Conservation (phyloP, 345 rosid species). For the Odontarrhena argentea region DNA sequence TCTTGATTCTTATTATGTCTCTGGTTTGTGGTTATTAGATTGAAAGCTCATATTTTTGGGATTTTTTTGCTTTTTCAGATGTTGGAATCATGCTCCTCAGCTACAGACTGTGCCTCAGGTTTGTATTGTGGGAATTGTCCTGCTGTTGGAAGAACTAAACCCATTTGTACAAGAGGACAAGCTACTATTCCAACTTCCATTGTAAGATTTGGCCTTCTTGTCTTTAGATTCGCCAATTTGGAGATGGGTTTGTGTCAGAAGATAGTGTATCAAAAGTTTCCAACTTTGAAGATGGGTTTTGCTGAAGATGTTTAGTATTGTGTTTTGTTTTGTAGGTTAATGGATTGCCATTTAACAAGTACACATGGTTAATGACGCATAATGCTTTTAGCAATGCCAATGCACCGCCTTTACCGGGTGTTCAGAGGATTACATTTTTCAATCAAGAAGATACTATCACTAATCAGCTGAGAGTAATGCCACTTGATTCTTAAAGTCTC, state of each 20-base stretch:
- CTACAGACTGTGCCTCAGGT: constrained; percentile 76
- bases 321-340: constrained; percentile 48
- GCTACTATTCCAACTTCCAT: constrained; percentile 70
- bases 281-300: constrained; percentile 21
- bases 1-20: constrained; percentile 34
- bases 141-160: constrained; percentile 66
- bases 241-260: constrained; percentile 13
- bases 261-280: constrained; percentile 13
- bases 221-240: constrained; percentile 12
- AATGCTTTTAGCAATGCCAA: constrained; percentile 92
- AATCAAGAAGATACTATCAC: constrained; percentile 93
- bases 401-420: constrained; percentile 75
- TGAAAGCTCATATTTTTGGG: constrained; percentile 18
- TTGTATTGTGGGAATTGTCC: constrained; percentile 89
- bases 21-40: constrained; percentile 25
- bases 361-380: constrained; percentile 92
- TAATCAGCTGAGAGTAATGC: constrained; percentile 73
- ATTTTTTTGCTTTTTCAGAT: constrained; percentile 46
- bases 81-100: constrained; percentile 61
- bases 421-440: constrained; percentile 82
- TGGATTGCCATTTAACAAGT: constrained; percentile 90
- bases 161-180: constrained; percentile 89
- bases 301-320: constrained; percentile 1
- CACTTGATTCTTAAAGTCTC: constrained; percentile 7
- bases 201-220: constrained; percentile 47